A percentile compares a stretch with the other conserved stretches of the same genome.
Evolutionary conservation across 2,329 filamentous ascomycete species (phyloP).

Genomic region (Arthrobotrys iridis): DNA sequence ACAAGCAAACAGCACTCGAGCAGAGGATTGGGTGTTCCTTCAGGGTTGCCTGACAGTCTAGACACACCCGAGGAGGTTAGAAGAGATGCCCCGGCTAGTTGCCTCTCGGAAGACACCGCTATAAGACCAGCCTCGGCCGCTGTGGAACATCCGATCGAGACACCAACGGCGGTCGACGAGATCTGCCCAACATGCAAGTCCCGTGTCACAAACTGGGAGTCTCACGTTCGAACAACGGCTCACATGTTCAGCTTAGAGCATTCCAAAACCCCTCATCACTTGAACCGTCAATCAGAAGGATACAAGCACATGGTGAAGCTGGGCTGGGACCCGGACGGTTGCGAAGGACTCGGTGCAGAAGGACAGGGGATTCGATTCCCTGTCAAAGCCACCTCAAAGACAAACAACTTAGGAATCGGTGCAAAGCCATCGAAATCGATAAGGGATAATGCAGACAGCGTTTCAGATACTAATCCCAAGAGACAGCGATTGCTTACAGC

Average conservation of each 20-base stretch:
- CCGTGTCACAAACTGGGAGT: slow-evolving; percentile 62
- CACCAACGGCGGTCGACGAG: slow-evolving; percentile 35
- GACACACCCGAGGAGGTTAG: slow-evolving; percentile 51
- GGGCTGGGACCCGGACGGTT: slow-evolving; percentile 79
- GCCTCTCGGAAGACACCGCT: slow-evolving; percentile 22
- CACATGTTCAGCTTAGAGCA: slow-evolving; percentile 77
- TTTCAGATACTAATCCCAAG: slow-evolving; percentile 49
- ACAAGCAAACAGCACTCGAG: neutral
- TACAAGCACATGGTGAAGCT: slow-evolving; percentile 72
- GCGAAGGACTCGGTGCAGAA: slow-evolving; percentile 75
- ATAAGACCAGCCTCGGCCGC: slow-evolving; percentile 35
- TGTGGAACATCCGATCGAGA: slow-evolving; percentile 54
- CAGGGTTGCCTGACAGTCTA: slow-evolving; percentile 37
- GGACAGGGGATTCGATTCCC: slow-evolving; percentile 80
- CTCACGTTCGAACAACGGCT: slow-evolving; percentile 72
- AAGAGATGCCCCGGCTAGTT: slow-evolving; percentile 9
- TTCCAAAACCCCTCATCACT: slow-evolving; percentile 75
- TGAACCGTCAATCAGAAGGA: slow-evolving; percentile 77
- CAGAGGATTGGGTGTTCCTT: neutral
- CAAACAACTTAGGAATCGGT: slow-evolving; percentile 79
- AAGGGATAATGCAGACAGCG: slow-evolving; percentile 56
- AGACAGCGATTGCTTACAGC: slow-evolving; percentile 50
- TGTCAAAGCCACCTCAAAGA: slow-evolving; percentile 76
- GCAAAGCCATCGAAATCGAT: slow-evolving; percentile 63
- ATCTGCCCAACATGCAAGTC: slow-evolving; percentile 71